Evolutionary conservation across 2,329 filamentous ascomycete genomes (phyloP), one percentile per base, ranked within the genome.

Genomic region (Fusarium pseudograminearum): DNA sequence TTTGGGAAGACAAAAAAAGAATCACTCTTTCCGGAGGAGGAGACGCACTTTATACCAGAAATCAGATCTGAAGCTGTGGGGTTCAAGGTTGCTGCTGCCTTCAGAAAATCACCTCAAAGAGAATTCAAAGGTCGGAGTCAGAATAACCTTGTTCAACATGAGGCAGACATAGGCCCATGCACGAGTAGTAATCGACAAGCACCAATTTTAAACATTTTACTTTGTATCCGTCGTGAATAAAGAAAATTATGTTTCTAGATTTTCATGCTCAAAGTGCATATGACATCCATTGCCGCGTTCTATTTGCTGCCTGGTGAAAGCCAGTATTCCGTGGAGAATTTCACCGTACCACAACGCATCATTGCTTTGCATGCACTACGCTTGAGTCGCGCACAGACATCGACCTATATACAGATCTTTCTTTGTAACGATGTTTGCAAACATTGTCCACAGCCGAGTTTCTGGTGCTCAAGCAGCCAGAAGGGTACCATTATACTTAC

Each of bases 31-130:
- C 12, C n/a, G 36, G 36, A 40, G 36, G 61, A 36, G 31, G 34
- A 59, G 12, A 18, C 12, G 24, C 7, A 15, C 38, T 53, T 65
- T 65, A 60, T 65, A 60, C 26, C 22, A 9, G 24, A 40, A 52
- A 52, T 30, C 26, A 40, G 42, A 42, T 31, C 12, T 24, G n/a
- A 30, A 45, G 28, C 38, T 53, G 52, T 68, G 65, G 61, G 53
- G 60, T 65, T 61, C 51, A 60, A 56, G 41, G 33, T 24, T 61
- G 52, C 65, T 71, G 69, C 55, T 71, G 69, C 69, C 69, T 71
- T 71, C 67, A 42, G 55, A 42, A 30, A 65, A 61, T 57, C 42
- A 52, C 22, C 47, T 62, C 30, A 41, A 63, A 46, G 36, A 41
- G 16, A 47, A 26, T 28, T 33, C 34, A 47, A 62, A 67, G 38